A percentile compares a stretch with the other conserved stretches of the same genome.
These are phyloP conservation scores for Leucosporidium yakuticum DNA, from an alignment of 768 basidiomycete species.

Conservation along the genomic window DNA sequence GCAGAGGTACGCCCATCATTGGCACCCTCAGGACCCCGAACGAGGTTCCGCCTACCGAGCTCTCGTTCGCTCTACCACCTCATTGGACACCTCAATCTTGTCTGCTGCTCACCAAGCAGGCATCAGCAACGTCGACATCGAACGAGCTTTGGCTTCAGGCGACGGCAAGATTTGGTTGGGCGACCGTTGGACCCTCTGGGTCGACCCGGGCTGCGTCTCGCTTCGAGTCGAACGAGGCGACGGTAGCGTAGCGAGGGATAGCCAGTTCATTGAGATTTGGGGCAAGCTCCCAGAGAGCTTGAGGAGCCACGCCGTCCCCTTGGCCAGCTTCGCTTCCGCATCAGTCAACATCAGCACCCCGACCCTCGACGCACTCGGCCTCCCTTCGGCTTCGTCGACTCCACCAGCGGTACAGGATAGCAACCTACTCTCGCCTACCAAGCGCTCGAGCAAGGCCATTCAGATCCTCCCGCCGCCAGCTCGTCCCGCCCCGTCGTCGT, in stretches of 20 bases:
- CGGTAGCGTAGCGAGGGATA: conserved; percentile 13
- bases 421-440: conserved; percentile 16
- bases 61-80: conserved; percentile 17
- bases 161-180: conserved; percentile 13
- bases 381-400: background rate
- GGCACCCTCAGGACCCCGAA: conserved; percentile 37
- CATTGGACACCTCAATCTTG: conserved; percentile 14
- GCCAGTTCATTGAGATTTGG: conserved; percentile 36
- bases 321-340: conserved; percentile 13
- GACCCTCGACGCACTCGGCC: conserved; percentile 9
- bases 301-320: conserved; percentile 24
- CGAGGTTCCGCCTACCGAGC: conserved; percentile 37
- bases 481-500: background rate
- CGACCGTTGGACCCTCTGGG: conserved; percentile 38
- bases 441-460: conserved; percentile 32
- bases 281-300: conserved; percentile 33
- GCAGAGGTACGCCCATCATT: conserved; percentile 31
- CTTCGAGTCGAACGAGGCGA: conserved; percentile 32
- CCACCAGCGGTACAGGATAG: background rate
- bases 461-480: conserved; percentile 34
- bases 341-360: conserved; percentile 5
- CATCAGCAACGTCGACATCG: background rate
- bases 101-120: background rate
- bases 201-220: conserved; percentile 39
- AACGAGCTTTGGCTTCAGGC: background rate